These are phyloP conservation scores for Populus hybrid DNA, from an alignment of 441 rosid species.

Conservation along the genomic window DNA sequence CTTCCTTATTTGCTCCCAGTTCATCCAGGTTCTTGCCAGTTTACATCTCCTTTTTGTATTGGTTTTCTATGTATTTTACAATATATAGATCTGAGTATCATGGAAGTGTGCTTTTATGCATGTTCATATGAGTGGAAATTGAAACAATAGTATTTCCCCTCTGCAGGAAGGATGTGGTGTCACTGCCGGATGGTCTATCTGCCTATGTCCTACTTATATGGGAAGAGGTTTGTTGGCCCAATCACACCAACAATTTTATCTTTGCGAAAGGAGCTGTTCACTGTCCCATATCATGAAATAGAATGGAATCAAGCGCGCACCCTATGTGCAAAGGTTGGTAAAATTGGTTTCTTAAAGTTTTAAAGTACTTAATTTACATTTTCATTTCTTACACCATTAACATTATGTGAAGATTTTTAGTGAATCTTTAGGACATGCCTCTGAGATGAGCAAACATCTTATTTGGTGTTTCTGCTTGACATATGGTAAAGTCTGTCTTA, in stretches of 20 bases:
- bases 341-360: conserved; percentile 8
- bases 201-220: conserved; percentile 69
- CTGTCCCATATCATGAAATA: conserved; percentile 46
- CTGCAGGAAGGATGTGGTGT: conserved; percentile 69
- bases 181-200: conserved; percentile 71
- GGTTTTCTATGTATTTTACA: background rate
- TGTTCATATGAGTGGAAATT: background rate
- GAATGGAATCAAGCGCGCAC: conserved; percentile 58
- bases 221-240: conserved; percentile 53
- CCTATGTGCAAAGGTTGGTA: conserved; percentile 64
- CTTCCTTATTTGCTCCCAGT: conserved; percentile 57
- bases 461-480: background rate
- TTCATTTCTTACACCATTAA: background rate
- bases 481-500: background rate
- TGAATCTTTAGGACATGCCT: background rate
- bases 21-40: conserved; percentile 47
- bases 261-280: conserved; percentile 56
- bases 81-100: background rate
- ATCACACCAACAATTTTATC: conserved; percentile 44
- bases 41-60: background rate
- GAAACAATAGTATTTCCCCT: background rate
- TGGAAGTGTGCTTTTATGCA: background rate
- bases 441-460: background rate
- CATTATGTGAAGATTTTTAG: background rate
- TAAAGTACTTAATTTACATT: background rate